phyloP scores from a whole-genome alignment of 768 basidiomycete species.

The Tylopilus felleus region DNA sequence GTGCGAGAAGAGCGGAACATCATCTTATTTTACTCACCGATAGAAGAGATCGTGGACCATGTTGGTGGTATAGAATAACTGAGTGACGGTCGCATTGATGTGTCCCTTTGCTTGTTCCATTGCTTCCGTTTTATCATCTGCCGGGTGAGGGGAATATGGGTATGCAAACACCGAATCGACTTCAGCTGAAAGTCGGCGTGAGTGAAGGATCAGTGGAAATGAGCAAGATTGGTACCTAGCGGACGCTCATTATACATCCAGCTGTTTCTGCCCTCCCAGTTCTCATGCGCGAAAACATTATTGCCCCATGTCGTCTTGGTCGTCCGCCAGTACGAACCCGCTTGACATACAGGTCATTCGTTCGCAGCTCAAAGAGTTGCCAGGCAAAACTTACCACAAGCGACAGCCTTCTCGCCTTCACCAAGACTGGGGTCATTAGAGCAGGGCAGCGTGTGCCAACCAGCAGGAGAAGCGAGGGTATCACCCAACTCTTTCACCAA shows the following conservation, averaged over 20 bases:
- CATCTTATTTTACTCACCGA: constrained; percentile 36
- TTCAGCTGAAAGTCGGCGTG: constrained; percentile 1
- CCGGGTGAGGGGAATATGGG: constrained; percentile 65
- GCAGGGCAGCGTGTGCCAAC: constrained; percentile 87
- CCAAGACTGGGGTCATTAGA: constrained; percentile 54
- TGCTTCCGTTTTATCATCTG: constrained; percentile 49
- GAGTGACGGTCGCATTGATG: constrained; percentile 83
- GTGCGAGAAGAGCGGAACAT: not conserved
- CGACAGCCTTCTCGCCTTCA: constrained; percentile 9
- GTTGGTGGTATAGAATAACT: constrained; percentile 87
- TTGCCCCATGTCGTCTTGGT: constrained; percentile 85
- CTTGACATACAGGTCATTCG: constrained; percentile 14
- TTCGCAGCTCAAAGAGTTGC: no score
- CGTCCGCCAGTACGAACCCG: constrained; percentile 47
- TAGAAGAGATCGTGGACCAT: constrained; percentile 82
- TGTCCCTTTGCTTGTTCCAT: constrained; percentile 73
- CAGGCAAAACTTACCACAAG: constrained; percentile 7
- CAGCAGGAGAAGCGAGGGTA: constrained; percentile 73
- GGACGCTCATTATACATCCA: constrained; percentile 81
- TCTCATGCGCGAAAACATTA: constrained; percentile 94
- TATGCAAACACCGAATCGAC: constrained; percentile 54
- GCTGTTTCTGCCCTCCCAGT: constrained; percentile 70
- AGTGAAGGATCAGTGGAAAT: not conserved
- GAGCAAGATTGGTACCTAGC: constrained; percentile 33
- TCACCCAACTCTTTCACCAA: constrained; percentile 70